Evolutionary conservation across 495 filamentous ascomycete species (phyloP), one percentile per base, ranked within the genome.

Genomic region (Talaromyces thailandensis): DNA sequence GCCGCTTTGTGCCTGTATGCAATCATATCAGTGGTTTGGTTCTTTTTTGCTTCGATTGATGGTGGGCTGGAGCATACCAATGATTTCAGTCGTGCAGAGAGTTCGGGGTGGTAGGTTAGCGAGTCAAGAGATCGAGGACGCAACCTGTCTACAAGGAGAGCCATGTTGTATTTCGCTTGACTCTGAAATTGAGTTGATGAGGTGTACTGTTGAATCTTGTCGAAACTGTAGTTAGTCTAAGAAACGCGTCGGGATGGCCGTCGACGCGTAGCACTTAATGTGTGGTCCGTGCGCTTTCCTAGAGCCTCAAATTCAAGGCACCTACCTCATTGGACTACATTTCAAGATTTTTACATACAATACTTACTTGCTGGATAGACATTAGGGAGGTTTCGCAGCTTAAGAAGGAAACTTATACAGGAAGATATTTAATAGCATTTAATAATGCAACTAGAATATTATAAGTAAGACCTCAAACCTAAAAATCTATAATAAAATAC

Each of bases 131-230:
- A 88, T 40, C 89, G 85, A n/a, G 94, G 94, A 24, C 94, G 86
- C 70, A 96, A 87, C 68, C 94, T 97, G 71, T 98, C 94, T 12
- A 98, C 93, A 43, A 97, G 88, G 28, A 98, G 85, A 61, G 86
- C 84, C 86, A 89, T 89, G 64, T 28, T 28, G 24, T 14, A 6
- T 28, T 16, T 28, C 8, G n/a, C n/a, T 48, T 48, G 43, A 18
- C 18, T 6, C n/a, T 21, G 7, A 5, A 9, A 7, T 21, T 48
- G 6, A 9, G 8, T 21, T 7, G 43, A 7, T 9, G 16, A 21
- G 43, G 43, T 48, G n/a, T 18, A 48, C 28, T 55, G 29, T 35
- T 23, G 11, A 16, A 40, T 40, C 18, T 60, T 3, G 35, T 60
- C 9, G 9, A 43, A 16, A 21, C 16, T 31, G 18, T 21, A 2